phyloP scores from a whole-genome alignment of 345 rosid species.

The Eutrema yunnanense region DNA sequence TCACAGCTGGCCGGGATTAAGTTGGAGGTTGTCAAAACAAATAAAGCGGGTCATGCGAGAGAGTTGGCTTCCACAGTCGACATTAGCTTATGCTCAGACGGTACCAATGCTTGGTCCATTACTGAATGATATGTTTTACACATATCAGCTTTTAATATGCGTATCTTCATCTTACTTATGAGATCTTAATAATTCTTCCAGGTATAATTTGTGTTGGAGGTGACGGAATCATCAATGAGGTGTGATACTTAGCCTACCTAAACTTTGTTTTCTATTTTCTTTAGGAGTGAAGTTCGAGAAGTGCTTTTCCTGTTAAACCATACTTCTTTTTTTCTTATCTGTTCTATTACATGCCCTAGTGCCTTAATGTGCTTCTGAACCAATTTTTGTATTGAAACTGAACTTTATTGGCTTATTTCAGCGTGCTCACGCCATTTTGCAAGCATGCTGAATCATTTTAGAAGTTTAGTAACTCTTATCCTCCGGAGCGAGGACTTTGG shows the following conservation, averaged over 20 bases:
- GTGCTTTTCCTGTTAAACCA: not conserved
- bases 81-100: conserved; percentile 84
- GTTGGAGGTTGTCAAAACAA: conserved; percentile 87
- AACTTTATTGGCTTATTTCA: conserved; percentile 10
- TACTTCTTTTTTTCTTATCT: not conserved
- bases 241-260: conserved; percentile 30
- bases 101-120: conserved; percentile 36
- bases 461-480: conserved; percentile 15
- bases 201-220: conserved; percentile 98
- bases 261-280: not conserved
- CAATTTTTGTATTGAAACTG: not conserved
- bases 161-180: conserved; percentile 16
- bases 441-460: conserved; percentile 23
- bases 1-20: conserved; percentile 95
- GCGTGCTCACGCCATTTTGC: conserved; percentile 18
- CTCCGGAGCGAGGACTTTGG: conserved; percentile 18
- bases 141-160: not conserved
- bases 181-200: conserved; percentile 30
- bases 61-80: conserved; percentile 81
- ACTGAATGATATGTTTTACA: conserved; percentile 3
- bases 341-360: not conserved
- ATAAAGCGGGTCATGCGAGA: conserved; percentile 90
- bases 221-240: conserved; percentile 98
- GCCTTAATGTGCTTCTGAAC: not conserved
- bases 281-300: not conserved